Evolutionary conservation across 352 stramenopile genomes (phyloP), one percentile per base, ranked within the genome.

Genomic region (Thalassiosira livingstoniorum): DNA sequence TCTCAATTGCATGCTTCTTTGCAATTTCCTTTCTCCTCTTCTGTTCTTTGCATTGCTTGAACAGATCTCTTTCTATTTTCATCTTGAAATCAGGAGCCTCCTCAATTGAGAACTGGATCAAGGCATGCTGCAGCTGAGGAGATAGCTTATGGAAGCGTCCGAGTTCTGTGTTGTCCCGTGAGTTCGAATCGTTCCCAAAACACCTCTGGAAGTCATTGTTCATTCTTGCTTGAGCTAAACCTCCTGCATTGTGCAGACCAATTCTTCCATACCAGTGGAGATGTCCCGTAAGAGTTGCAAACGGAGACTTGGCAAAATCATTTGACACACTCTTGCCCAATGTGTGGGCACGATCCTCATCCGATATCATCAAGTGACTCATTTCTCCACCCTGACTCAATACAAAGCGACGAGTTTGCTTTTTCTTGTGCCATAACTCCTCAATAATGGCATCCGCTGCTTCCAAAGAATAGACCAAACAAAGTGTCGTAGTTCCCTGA

Each of bases 301-400:
- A 71, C 31, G 42, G 23, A 60, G 64, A 71, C 58, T 82, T 61
- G 23, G 72, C 72, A 29, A 74, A 45, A 53, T 80, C 54, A 62
- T 80, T 80, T 27, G 60, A 74, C 42, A 65, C 74, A 23, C 13
- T 58, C 15, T 57, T 57, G 35, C 74, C 74, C 15, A 82, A 34
- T 27, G 57, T 29, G 39, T 21, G 18, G 29, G 63, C 58, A n/a
- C 71, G 60, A 10, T 61, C 39, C 2, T 60, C 69, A 43, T 68
- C 39, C n/a, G 39, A 60, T 1, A 2, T 35, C 27, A 25, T 3
- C 39, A 51, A 13, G 1, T 10, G 51, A n/a, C 11, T 58, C n/a
- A 67, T 69, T 39, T 31, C 4, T 11, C 34, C 35, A 1, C 34
- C 35, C 35, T 58, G 51, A 23, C 58, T 53, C 27, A 31, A 66